Evolutionary conservation across 148 eudicot genomes (phyloP).

Genomic region (Amaranthus hypochondriacus): DNA sequence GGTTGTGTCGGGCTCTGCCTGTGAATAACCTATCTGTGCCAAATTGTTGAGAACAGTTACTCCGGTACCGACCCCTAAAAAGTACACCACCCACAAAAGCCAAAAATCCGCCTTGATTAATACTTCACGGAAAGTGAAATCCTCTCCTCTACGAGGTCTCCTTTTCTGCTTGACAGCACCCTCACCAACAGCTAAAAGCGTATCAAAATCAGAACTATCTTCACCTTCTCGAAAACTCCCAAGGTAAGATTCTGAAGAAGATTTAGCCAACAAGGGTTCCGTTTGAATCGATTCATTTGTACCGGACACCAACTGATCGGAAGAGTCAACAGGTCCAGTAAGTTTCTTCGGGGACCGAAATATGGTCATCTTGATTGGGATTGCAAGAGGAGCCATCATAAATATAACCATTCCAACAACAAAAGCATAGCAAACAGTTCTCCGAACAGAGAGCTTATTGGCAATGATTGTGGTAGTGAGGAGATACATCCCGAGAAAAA

Average conservation of each 20-base stretch:
- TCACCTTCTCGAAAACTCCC: constrained; percentile 48
- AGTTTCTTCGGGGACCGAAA: constrained; percentile 43
- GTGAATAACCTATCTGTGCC: constrained; percentile 76
- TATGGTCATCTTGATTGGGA: constrained; percentile 88
- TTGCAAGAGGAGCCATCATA: constrained; percentile 76
- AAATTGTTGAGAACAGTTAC: constrained; percentile 82
- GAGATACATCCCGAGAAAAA: constrained; percentile 61
- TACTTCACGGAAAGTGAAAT: constrained; percentile 73
- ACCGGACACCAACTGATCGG: constrained; percentile 30
- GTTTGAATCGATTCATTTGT: constrained; percentile 22
- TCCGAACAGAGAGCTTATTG: constrained; percentile 30
- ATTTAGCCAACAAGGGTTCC: constrained; percentile 26
- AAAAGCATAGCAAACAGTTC: constrained; percentile 45
- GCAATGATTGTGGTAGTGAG: constrained; percentile 56
- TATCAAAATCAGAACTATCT: constrained; percentile 50
- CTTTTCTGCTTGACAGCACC: constrained; percentile 83
- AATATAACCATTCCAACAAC: constrained; percentile 60
- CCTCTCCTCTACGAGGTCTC: constrained; percentile 81
- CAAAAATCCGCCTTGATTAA: constrained; percentile 88
- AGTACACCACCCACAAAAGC: constrained; percentile 79
- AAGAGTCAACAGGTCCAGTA: constrained; percentile 31
- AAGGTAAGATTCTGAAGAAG: constrained; percentile 22
- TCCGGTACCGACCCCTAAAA: constrained; percentile 81
- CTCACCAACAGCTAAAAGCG: constrained; percentile 73
- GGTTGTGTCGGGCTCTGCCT: constrained; percentile 58